phyloP scores from a whole-genome alignment of 2,329 filamentous ascomycete species.

The Neocatenulostroma microsporum region DNA sequence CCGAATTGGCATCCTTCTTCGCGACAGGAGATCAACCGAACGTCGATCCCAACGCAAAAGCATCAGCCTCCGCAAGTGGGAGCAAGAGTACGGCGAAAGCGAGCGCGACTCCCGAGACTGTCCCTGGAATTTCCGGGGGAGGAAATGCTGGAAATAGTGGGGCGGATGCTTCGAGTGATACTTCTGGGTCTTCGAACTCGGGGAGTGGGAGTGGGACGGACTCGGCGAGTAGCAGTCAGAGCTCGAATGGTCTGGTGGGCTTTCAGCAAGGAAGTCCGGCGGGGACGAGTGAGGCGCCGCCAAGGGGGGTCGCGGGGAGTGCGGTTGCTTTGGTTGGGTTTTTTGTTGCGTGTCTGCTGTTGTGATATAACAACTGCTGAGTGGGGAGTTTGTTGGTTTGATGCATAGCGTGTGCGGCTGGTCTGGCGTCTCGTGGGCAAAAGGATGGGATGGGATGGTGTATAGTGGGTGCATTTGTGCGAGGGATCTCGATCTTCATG shows the following conservation, averaged over 20 bases:
- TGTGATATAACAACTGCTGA: no score
- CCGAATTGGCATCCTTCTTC: constrained; percentile 68
- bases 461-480: no score
- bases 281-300: constrained; percentile 21
- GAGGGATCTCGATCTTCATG: no score
- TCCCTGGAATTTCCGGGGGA: constrained; percentile 49
- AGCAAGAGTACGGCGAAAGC: constrained; percentile 21
- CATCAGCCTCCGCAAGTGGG: constrained; percentile 19
- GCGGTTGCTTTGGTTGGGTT: constrained; percentile 31
- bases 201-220: constrained; percentile 1
- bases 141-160: constrained; percentile 36
- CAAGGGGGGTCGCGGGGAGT: constrained; percentile 29
- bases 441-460: no score
- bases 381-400: constrained; percentile 1
- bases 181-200: constrained; percentile 9
- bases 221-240: background rate
- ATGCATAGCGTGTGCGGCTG: constrained; percentile 8
- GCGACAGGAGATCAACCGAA: constrained; percentile 70
- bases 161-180: constrained; percentile 17
- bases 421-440: background rate
- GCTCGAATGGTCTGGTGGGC: constrained; percentile 11
- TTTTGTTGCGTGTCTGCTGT: constrained; percentile 30
- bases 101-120: constrained; percentile 35
- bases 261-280: constrained; percentile 22
- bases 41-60: constrained; percentile 35